A percentile compares a stretch with the other conserved stretches of the same genome.
Conservation (phyloP, 306 rosid genomes). For the Senna tora region DNA sequence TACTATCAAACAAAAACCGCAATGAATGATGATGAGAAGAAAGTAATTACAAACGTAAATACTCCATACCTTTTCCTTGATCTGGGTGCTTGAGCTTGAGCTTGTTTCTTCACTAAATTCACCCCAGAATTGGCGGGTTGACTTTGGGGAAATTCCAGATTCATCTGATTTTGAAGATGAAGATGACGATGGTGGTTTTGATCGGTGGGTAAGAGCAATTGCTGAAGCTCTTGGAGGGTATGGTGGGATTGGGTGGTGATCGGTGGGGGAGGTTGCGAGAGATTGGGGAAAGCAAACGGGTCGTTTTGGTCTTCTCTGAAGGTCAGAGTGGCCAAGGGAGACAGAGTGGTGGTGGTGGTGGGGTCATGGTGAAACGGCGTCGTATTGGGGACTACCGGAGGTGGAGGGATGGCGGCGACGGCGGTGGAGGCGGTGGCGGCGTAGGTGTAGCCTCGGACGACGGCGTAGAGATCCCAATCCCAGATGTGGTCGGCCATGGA, state of each 20-base stretch:
- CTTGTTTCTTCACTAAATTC: conserved; percentile 34
- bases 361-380: neutral
- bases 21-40: too few relatives aligned
- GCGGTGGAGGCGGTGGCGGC: conserved; percentile 13
- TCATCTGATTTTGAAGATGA: neutral
- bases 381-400: too few relatives aligned
- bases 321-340: conserved; percentile 41
- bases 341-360: conserved; percentile 9
- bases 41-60: too few relatives aligned
- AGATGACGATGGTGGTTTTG: too few relatives aligned
- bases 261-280: conserved; percentile 38
- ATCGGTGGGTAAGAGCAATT: conserved; percentile 48
- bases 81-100: conserved; percentile 39
- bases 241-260: conserved; percentile 18
- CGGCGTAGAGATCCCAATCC: conserved; percentile 76
- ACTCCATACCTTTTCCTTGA: conserved; percentile 58
- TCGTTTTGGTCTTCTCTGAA: conserved; percentile 42
- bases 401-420: too few relatives aligned
- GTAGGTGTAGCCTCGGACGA: conserved; percentile 62
- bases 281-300: conserved; percentile 49
- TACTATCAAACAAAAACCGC: too few relatives aligned
- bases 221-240: conserved; percentile 56
- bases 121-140: neutral
- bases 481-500: conserved; percentile 53
- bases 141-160: neutral